Percentiles rank a stretch among this genome's conserved stretches.
Conservation (phyloP, 1,139 yeast species). For the Lodderomyces elongisporus region DNA sequence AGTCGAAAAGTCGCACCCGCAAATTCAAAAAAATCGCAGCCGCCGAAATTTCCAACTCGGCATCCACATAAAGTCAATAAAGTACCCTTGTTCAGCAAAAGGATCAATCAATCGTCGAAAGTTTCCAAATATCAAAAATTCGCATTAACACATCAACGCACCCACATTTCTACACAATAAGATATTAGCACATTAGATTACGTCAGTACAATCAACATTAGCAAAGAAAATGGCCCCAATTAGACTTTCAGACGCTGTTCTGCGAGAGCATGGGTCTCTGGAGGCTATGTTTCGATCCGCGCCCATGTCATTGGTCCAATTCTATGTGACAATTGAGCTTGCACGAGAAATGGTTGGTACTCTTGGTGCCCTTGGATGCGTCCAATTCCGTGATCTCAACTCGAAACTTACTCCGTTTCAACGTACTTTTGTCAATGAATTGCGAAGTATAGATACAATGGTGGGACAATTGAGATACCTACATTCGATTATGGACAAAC, state of each 20-base stretch:
- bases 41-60: too few species aligned
- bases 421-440: conserved; percentile 78
- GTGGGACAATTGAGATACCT: conserved; percentile 28
- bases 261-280: conserved; percentile 4
- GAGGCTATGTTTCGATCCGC: conserved; percentile 62
- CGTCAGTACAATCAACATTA: too few species aligned
- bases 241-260: conserved; percentile 6
- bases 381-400: conserved; percentile 90
- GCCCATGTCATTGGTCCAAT: conserved; percentile 89
- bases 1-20: too few species aligned
- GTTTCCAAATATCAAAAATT: too few species aligned
- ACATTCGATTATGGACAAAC: conserved; percentile 32
- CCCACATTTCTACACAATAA: too few species aligned
- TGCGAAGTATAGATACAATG: conserved; percentile 47
- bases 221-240: conserved; percentile 8
- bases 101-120: too few species aligned
- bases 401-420: conserved; percentile 76
- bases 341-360: conserved; percentile 82
- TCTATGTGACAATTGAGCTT: conserved; percentile 86
- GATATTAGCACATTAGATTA: too few species aligned
- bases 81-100: too few species aligned
- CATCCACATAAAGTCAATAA: too few species aligned
- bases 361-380: conserved; percentile 74
- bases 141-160: too few species aligned
- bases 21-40: too few species aligned